A percentile compares a stretch with the other conserved stretches of the same genome.
phyloP scores from a whole-genome alignment of 2,329 filamentous ascomycete genomes.

The Fusarium tjaetaba region DNA sequence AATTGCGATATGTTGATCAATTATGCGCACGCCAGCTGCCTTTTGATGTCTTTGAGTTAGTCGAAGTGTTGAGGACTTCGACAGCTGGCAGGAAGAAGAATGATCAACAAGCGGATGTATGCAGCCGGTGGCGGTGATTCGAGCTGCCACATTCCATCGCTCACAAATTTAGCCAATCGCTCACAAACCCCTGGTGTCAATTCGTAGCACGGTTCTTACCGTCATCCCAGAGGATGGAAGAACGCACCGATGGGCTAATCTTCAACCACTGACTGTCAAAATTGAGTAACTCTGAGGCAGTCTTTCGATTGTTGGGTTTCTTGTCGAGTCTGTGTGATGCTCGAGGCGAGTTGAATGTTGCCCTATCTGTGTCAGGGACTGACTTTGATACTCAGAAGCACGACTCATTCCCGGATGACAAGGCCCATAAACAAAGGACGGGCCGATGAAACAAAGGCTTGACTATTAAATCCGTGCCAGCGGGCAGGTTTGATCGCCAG shows the following conservation, averaged over 20 bases:
- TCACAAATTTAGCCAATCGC: neutral
- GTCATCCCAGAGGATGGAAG: neutral
- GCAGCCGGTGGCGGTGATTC: conserved; percentile 27
- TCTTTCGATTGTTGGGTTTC: neutral
- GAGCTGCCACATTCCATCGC: conserved; percentile 30
- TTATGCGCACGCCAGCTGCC: neutral
- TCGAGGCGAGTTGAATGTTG: neutral
- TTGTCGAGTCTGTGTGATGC: neutral
- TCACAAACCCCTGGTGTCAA: neutral
- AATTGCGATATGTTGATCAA: neutral
- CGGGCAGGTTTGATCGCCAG: conserved; percentile 31
- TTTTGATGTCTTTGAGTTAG: neutral
- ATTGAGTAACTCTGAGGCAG: neutral
- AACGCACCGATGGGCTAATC: neutral
- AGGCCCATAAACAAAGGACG: conserved; percentile 16
- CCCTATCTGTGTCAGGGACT: neutral
- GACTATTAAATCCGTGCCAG: conserved; percentile 14
- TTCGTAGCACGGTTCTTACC: conserved; percentile 22
- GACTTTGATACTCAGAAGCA: conserved; percentile 7
- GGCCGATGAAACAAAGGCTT: conserved; percentile 35
- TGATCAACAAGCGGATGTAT: conserved; percentile 11
- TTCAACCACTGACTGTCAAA: neutral
- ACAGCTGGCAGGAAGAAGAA: neutral
- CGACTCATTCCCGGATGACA: conserved; percentile 1
- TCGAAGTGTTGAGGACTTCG: neutral